Evolutionary conservation across 2,329 filamentous ascomycete genomes (phyloP).

Genomic region (Aspergillus sp.): DNA sequence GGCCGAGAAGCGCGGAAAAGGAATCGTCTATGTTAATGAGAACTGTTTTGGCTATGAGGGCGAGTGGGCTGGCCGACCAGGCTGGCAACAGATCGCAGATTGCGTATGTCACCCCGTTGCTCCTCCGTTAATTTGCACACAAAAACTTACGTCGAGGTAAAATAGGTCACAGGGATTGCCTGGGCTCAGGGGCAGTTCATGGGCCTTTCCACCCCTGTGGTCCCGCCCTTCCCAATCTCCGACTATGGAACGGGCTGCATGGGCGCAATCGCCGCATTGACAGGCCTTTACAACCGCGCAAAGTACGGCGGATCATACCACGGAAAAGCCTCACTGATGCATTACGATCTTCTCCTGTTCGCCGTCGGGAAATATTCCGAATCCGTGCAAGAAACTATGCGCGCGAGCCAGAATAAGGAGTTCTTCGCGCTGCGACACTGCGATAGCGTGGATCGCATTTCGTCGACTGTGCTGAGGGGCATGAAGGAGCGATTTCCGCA

Average conservation of each 20-base stretch:
- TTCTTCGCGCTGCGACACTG: slow-evolving; percentile 61
- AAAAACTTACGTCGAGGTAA: background rate
- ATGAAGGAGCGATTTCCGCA: slow-evolving; percentile 56
- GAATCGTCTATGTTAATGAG: slow-evolving; percentile 67
- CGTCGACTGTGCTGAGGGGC: slow-evolving; percentile 56
- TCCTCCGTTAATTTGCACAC: background rate
- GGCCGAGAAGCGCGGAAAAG: slow-evolving; percentile 57
- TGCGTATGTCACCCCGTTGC: slow-evolving; percentile 47
- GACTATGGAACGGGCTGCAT: slow-evolving; percentile 71
- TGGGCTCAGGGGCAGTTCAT: slow-evolving; percentile 46
- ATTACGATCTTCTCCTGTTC: slow-evolving; percentile 68
- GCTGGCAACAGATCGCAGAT: slow-evolving; percentile 73
- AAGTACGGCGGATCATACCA: slow-evolving; percentile 66
- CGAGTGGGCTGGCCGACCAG: slow-evolving; percentile 63
- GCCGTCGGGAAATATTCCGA: slow-evolving; percentile 58
- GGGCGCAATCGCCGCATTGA: slow-evolving; percentile 66
- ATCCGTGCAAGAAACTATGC: slow-evolving; percentile 54
- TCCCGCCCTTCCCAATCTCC: slow-evolving; percentile 54
- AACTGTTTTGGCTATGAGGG: slow-evolving; percentile 68
- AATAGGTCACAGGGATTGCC: slow-evolving; percentile 41
- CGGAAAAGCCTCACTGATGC: slow-evolving; percentile 63
- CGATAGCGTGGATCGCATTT: slow-evolving; percentile 66
- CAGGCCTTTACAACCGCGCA: slow-evolving; percentile 63
- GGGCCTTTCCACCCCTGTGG: slow-evolving; percentile 38
- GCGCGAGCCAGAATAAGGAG: slow-evolving; percentile 49